Percentiles rank a stretch among this genome's conserved stretches.
Conservation (phyloP, 2,329 filamentous ascomycete genomes). For the Verticillium nonalfalfae region DNA sequence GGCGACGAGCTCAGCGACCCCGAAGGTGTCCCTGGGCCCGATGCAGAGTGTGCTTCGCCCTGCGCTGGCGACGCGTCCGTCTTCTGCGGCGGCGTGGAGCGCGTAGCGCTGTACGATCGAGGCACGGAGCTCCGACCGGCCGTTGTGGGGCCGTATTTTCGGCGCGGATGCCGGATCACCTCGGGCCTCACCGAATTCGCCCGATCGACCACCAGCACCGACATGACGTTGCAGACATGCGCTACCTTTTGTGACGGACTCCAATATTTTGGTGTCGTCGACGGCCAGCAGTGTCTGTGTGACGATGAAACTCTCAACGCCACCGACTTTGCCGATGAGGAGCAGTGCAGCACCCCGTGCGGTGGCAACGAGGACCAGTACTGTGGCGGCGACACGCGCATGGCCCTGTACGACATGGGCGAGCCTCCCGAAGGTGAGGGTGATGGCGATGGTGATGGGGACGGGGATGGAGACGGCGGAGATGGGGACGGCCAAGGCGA, state of each 20-base stretch:
- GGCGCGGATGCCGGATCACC: not conserved
- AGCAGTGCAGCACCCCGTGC: constrained; percentile 26
- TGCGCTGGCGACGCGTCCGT: not conserved
- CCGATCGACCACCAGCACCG: constrained; percentile 7
- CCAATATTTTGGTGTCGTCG: constrained; percentile 34
- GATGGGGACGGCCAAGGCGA: not conserved
- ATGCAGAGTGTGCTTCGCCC: not conserved
- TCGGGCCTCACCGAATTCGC: not conserved
- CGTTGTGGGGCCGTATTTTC: not conserved
- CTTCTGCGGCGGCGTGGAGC: not conserved
- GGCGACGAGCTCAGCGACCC: constrained; percentile 9
- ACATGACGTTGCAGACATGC: constrained; percentile 27
- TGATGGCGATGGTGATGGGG: not conserved
- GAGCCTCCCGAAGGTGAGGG: not conserved
- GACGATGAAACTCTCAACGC: constrained; percentile 20
- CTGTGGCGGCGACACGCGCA: constrained; percentile 24
- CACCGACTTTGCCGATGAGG: constrained; percentile 18
- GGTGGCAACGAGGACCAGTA: constrained; percentile 22
- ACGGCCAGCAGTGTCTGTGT: constrained; percentile 31
- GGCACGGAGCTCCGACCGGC: not conserved
- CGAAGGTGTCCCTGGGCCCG: constrained; percentile 3
- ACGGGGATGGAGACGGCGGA: not conserved
- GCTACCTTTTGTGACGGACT: constrained; percentile 26
- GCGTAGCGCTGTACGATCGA: not conserved
- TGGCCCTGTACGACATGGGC: constrained; percentile 22